Base-by-base conservation (phyloP, 2,329 filamentous ascomycete species). In the Ramularia collo-cygni region DNA sequence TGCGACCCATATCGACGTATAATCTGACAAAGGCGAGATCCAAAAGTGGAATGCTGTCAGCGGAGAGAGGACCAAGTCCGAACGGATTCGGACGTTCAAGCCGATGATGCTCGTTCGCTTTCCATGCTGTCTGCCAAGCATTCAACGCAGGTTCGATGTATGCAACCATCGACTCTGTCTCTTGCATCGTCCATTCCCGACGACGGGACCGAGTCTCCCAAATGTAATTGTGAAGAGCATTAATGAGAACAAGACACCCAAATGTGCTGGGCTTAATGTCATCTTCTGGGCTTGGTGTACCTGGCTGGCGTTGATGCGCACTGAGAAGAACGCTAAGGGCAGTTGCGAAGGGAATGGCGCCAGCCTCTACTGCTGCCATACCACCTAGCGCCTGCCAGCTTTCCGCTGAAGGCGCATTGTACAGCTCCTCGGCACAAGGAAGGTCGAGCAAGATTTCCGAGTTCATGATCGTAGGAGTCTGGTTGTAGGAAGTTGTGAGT, bases 201-300 rank as follows among this genome's bases (percentile, higher is more conserved):
- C 95, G 89, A 37, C 88, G 75, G 63, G 95, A 89, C 16, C 90
- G 76, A 0, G 89, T 95, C 64, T 96, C 90, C 92, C 92, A 96
- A 31, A 96, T 95, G 63, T 95, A 95, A 54, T 95, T 95, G 66
- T 96, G 92, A 16, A 96, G 71, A 3, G 92, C 89, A 58, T 95
- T 90, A 60, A 96, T 95, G 47, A 98, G 68, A 4, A 95, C 76
- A 19, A 95, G 71, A 59, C 88, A 95, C 7, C 90, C 92, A 60
- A 95, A 94, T 0, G 88, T 89, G 64, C 90, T 95, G 0, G 88
- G 87, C 50, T 77, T 79, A 34, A 92, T 70, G 24, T 86, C 79
- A 38, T 71, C 79, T 48, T 75, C 69, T 4, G 45, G 46, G 27
- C 46, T 54, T 8, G 47, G 50, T 19, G 46, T 40, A 40, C 42